These are phyloP conservation scores for Marchantia paleacea DNA, from an alignment of 225 moss, liverwort and hornwort species.

Conservation along the genomic window DNA sequence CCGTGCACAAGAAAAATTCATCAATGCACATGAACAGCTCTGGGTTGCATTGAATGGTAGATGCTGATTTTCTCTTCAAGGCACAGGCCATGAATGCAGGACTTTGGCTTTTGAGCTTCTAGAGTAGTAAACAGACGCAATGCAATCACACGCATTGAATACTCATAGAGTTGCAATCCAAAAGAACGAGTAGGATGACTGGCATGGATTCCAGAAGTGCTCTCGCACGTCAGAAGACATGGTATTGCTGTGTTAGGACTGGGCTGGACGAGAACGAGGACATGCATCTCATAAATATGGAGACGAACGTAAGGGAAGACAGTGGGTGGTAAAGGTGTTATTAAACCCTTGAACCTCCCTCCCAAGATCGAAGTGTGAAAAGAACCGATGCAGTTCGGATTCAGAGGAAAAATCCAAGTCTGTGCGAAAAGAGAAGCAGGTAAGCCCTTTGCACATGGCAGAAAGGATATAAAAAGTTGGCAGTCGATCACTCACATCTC, in stretches of 20 bases:
- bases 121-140: not conserved
- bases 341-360: too few species aligned
- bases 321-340: not conserved
- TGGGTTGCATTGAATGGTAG: not conserved
- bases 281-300: conserved; percentile 2
- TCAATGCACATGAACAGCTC: not conserved
- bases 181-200: not conserved
- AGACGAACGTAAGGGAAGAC: not conserved
- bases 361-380: not conserved
- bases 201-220: not conserved
- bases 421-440: not conserved
- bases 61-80: not conserved
- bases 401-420: not conserved
- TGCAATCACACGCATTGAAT: not conserved
- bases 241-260: not conserved
- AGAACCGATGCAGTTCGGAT: not conserved
- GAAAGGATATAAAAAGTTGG: not conserved
- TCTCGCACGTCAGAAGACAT: conserved; percentile 3
- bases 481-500: not conserved
- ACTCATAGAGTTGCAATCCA: not conserved
- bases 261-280: not conserved
- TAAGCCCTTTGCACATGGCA: too few species aligned
- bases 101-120: conserved; percentile 8
- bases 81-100: conserved; percentile 1
- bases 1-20: not conserved